A percentile compares a stretch with the other conserved stretches of the same genome.
Evolutionary conservation across 129 eudicot genomes (phyloP).

Genomic region (Flaveria robusta): DNA sequence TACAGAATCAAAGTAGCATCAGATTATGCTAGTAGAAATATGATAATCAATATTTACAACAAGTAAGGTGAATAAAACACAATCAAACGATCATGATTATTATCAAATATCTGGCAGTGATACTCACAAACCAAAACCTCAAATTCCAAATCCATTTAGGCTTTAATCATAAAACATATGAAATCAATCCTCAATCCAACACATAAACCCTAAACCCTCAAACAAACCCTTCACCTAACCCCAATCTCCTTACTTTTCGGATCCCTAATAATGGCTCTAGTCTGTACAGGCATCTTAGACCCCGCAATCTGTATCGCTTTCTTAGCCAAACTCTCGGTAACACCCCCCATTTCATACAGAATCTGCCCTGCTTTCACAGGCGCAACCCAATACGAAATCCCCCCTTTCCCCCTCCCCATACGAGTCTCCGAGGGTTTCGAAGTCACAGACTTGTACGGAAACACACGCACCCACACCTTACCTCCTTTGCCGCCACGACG

Average conservation of each 20-base stretch:
- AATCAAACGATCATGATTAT: slow-evolving; percentile 16
- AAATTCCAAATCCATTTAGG: not conserved
- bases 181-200: slow-evolving; percentile 18
- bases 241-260: slow-evolving; percentile 37
- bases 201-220: not conserved
- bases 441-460: slow-evolving; percentile 43
- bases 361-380: slow-evolving; percentile 41
- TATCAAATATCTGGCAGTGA: not conserved
- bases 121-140: not conserved
- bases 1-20: not conserved
- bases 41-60: too few species aligned
- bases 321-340: slow-evolving; percentile 38
- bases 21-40: not conserved
- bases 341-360: slow-evolving; percentile 44
- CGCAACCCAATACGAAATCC: slow-evolving; percentile 41
- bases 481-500: slow-evolving; percentile 47
- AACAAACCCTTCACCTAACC: slow-evolving; percentile 10
- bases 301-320: slow-evolving; percentile 36
- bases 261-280: slow-evolving; percentile 32
- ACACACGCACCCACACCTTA: slow-evolving; percentile 44
- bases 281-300: slow-evolving; percentile 36
- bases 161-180: not conserved
- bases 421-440: slow-evolving; percentile 42
- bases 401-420: slow-evolving; percentile 49
- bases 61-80: not conserved